These are phyloP conservation scores for Trametes cubensis DNA, from an alignment of 768 basidiomycete genomes.

Conservation along the genomic window DNA sequence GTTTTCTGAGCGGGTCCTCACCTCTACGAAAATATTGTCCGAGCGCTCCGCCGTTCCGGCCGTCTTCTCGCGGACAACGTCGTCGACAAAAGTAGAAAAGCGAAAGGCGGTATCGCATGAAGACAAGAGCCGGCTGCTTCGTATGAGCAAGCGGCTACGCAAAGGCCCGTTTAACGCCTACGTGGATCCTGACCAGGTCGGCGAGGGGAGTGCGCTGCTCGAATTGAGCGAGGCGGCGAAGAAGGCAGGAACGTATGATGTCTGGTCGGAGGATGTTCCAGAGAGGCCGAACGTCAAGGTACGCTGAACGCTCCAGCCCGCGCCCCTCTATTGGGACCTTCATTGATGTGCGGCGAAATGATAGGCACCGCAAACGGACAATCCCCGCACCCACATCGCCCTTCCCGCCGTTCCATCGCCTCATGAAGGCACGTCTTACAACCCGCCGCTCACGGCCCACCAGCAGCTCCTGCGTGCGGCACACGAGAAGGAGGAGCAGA, in stretches of 20 bases:
- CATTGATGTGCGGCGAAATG: not conserved
- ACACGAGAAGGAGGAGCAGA: constrained; percentile 62
- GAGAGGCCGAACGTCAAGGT: constrained; percentile 56
- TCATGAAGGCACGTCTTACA: constrained; percentile 87
- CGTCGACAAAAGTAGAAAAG: constrained; percentile 37
- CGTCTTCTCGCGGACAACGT: constrained; percentile 59
- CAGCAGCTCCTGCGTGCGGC: constrained; percentile 71
- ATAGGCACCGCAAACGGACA: constrained; percentile 52
- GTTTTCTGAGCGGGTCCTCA: constrained; percentile 56
- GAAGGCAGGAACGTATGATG: constrained; percentile 65
- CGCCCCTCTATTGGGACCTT: not conserved
- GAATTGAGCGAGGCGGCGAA: constrained; percentile 72
- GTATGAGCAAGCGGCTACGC: constrained; percentile 72
- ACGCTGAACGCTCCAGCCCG: constrained; percentile 8
- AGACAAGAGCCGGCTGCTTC: constrained; percentile 75
- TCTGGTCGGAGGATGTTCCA: constrained; percentile 50
- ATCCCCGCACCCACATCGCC: constrained; percentile 56
- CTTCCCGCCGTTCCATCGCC: constrained; percentile 71
- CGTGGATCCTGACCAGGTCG: constrained; percentile 68
- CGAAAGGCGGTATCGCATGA: constrained; percentile 56
- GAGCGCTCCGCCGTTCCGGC: constrained; percentile 90
- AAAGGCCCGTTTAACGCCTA: constrained; percentile 74
- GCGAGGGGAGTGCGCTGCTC: constrained; percentile 63
- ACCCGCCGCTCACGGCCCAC: constrained; percentile 77
- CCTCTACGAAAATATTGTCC: constrained; percentile 76